These are phyloP conservation scores for Blastocladiella britannica DNA, from an alignment of 192 early-diverging fungal genomes.

Conservation along the genomic window DNA sequence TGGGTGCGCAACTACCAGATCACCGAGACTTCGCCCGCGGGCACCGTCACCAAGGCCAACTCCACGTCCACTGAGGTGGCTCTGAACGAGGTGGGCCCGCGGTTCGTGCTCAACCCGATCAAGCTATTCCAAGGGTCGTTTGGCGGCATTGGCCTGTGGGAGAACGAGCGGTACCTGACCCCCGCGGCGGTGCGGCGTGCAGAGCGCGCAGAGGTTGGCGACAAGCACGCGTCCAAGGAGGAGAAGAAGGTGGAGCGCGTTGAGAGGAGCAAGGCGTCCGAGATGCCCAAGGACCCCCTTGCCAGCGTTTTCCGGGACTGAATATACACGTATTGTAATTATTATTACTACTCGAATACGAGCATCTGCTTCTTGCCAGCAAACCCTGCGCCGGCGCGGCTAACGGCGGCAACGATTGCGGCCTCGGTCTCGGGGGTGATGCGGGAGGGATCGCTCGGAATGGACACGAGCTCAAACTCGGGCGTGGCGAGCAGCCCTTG, in stretches of 20 bases:
- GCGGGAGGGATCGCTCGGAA: neutral
- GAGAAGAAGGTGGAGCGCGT: conserved; percentile 7
- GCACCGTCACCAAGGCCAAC: conserved; percentile 5
- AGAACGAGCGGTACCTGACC: conserved; percentile 68
- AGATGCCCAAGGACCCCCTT: conserved; percentile 19
- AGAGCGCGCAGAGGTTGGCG: neutral
- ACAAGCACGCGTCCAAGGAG: neutral
- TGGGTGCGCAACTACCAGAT: conserved; percentile 98
- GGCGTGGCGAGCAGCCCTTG: neutral
- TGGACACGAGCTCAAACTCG: neutral
- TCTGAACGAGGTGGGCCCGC: conserved; percentile 86
- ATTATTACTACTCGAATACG: neutral
- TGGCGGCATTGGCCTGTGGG: conserved; percentile 75
- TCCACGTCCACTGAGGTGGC: conserved; percentile 45
- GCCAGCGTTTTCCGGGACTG: conserved; percentile 22
- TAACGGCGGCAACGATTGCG: neutral
- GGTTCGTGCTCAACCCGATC: conserved; percentile 83
- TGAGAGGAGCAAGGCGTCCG: conserved; percentile 10
- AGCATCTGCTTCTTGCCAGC: neutral
- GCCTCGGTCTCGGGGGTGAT: neutral
- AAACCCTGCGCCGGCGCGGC: neutral
- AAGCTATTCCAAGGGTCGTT: conserved; percentile 90
- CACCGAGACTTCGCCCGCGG: conserved; percentile 36
- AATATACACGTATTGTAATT: too few species aligned
- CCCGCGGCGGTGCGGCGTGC: conserved; percentile 23